Evolutionary conservation across 106 monocot species (phyloP), one percentile per base, ranked within the genome.

Genomic region (Phalaenopsis aphrodite): DNA sequence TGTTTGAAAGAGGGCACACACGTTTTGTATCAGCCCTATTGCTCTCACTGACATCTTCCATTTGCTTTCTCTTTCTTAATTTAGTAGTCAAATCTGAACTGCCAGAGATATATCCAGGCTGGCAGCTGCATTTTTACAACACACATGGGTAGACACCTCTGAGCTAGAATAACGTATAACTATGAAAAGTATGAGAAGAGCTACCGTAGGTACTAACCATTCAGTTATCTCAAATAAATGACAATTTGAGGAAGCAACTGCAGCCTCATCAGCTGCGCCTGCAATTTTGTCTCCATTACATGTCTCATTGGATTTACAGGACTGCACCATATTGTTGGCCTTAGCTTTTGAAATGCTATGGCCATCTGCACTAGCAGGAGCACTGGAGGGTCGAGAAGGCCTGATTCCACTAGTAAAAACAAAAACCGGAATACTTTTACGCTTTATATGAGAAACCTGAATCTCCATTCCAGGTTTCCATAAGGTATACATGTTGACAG

Each of bases 381-480:
- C 7, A 85, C 68, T 93, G 2, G 47, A 45, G 45, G 89, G 83
- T 5, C 87, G 92, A 75, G 75, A 75, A 85, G 96, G 96, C 38
- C 92, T 85, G 56, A 92, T 64, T 56, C 99, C 93, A 37, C 87
- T 83, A 56, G 99, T 95, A 46, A 99, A 95, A 55, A 99, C 99
- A 87, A 95, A 99, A 2, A 68, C 75, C 36, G 95, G 95, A 76
- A 95, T 82, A 57, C 81, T 83, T 80, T 86, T 87, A 10, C 93
- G 86, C 56, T 89, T 90, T 72, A 93, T 88, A 83, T 95, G 95
- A 75, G 89, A 85, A 47, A 95, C 91, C 56, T 93, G 89, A 38
- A 95, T 91, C 18, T 91, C 89, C 95, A 95, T 95, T 48, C 93
- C 93, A 36, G 79, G 80, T 82, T 85, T 93, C 95, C 93, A 95